Base-by-base conservation (phyloP, 805 yeast genomes). In the Myxozyma vanderwaltii region DNA sequence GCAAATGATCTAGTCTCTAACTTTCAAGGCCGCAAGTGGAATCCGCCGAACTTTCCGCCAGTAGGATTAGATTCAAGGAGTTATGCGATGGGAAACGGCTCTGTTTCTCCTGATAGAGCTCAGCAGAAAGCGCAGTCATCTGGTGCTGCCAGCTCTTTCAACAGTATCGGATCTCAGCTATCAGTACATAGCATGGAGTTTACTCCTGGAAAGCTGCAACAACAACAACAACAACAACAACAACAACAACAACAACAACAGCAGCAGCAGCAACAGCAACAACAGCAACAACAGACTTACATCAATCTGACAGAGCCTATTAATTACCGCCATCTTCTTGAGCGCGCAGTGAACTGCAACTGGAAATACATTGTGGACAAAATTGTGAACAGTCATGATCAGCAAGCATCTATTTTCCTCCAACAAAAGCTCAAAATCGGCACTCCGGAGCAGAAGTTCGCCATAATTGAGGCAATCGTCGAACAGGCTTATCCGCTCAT, bases 341-440 rank as follows among this genome's bases (percentile, higher is more conserved):
- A 71, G 41, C 55, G 63, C 21, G 56, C 63, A 36, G 68, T 66
- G 15, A 66, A 59, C 52, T 69, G 73, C 63, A 63, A 71, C 59
- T 71, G 74, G 75, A 61, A 59, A 38, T 51, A 64, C 33, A 66
- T 74, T 41, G 72, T 74, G 15, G 71, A 72, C 27, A 55, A 69
- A 35, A 74, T 74, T 39, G 70, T 74, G n/a, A 40, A 55, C 23
- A 64, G 67, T 39, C 68, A 74, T 50, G 79, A 77, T 56, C 79
- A 76, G 64, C 76, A 72, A 58, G 77, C 79, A 5, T 76, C 80
- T 8, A 67, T 76, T 3, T 74, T 72, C 52, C 59, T 76, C 33
- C 80, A 76, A 67, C 77, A 76, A 56, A 72, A 76, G 53, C 70
- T 76, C 35, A 71, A 70, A 51, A 59, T 63, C 3, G 69, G 75